Base-by-base conservation (phyloP, 495 filamentous ascomycete species). In the Cercophora samala region DNA sequence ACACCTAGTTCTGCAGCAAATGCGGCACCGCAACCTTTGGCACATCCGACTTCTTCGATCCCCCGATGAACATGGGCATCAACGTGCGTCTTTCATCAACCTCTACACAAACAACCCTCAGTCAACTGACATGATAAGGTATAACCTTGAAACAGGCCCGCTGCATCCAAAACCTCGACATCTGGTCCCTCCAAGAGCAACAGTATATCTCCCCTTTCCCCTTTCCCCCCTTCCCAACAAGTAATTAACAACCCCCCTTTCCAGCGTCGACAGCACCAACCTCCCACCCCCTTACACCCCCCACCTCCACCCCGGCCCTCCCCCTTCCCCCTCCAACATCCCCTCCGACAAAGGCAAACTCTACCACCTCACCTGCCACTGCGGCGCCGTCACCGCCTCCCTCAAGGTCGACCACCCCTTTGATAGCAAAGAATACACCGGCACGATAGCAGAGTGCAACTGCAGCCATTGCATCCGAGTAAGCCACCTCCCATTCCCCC, bases 301-400 rank as follows among this genome's bases (percentile, higher is more conserved):
- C 4, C 68, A 78, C 4, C 60, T 62, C 1, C 83, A 75, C 70
- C 75, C 70, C 17, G 83, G 82, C 6, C 64, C 75, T 4, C 73
- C 80, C 29, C 83, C 83, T 21, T 64, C 26, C 23, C 68, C 72
- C 2, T 71, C 71, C 6, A 73, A 66, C 11, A 67, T 78, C 60
- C 19, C 53, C 21, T 15, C 21, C n/a, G 77, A 80, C 11, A 72
- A 73, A 25, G 77, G 68, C 11, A 78, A 77, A 64, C 37, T 78
- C 2, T 84, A 84, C 65, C 77, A 75, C 29, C 83, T 83, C 6
- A 79, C 78, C 70, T 86, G 84, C 72, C 84, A 85, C 68, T 86
- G 84, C 69, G 83, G 84, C 23, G 80, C 74, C 55, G 74, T 84
- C 5, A 80, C 68, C 15, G 19, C 80, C 18, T 80, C 79, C 1